A percentile compares a stretch with the other conserved stretches of the same genome.
phyloP scores from a whole-genome alignment of 345 rosid genomes.

The Microthlaspi erraticum region DNA sequence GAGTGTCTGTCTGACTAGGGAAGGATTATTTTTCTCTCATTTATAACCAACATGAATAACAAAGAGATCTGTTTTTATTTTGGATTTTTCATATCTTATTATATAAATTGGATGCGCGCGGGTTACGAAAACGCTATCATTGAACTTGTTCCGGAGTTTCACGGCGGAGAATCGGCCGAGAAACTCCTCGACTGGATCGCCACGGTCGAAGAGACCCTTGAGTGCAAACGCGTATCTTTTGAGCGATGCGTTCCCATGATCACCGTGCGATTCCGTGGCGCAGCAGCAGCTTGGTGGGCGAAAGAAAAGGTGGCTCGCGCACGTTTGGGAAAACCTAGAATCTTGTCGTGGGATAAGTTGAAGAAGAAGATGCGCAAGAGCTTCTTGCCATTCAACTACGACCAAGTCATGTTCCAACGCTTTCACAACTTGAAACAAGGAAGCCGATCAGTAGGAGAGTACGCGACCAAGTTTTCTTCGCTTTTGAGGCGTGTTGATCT shows the following conservation, averaged over 20 bases:
- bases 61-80: too few species aligned
- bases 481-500: background rate
- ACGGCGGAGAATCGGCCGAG: background rate
- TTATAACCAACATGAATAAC: too few species aligned
- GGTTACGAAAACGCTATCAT: background rate
- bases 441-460: background rate
- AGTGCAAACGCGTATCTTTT: conserved; percentile 1
- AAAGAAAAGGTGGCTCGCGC: background rate
- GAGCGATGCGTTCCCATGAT: conserved; percentile 1
- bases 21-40: too few species aligned
- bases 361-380: conserved; percentile 2
- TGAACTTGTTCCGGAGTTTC: background rate
- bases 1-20: too few species aligned
- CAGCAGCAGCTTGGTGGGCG: conserved; percentile 13
- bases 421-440: background rate
- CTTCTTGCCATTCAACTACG: conserved; percentile 19
- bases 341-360: conserved; percentile 12
- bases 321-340: background rate
- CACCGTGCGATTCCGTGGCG: background rate
- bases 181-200: background rate
- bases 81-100: too few species aligned
- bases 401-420: background rate
- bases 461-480: background rate
- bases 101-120: too few species aligned
- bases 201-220: background rate